Evolutionary conservation across 2,329 filamentous ascomycete genomes (phyloP).

Genomic region (Colletotrichum trifolii): DNA sequence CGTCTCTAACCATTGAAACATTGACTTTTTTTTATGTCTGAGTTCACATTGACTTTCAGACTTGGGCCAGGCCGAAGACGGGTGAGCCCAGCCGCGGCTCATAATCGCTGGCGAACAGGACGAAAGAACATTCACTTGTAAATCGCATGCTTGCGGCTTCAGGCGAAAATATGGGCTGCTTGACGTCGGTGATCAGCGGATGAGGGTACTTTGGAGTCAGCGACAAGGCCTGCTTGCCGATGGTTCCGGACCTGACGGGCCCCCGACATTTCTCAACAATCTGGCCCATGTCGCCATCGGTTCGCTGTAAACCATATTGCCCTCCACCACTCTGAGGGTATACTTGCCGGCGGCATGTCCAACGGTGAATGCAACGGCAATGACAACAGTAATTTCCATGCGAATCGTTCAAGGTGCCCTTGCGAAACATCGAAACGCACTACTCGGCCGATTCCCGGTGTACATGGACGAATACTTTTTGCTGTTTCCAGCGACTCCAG

Average conservation of each 20-base stretch:
- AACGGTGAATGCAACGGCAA: too few species aligned
- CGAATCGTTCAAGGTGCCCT: background rate
- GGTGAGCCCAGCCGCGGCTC: background rate
- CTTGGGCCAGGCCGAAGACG: background rate
- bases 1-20: constrained; percentile 8
- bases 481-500: constrained; percentile 3
- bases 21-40: background rate
- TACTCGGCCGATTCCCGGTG: constrained; percentile 18
- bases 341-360: too few species aligned
- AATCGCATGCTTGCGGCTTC: background rate
- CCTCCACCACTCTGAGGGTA: too few species aligned
- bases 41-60: background rate
- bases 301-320: background rate
- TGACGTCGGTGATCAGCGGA: constrained; percentile 35
- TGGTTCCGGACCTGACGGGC: constrained; percentile 15
- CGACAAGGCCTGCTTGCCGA: constrained; percentile 24
- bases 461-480: background rate
- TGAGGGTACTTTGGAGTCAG: constrained; percentile 12
- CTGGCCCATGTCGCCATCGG: background rate
- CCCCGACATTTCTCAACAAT: background rate
- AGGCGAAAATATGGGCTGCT: constrained; percentile 13
- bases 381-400: background rate
- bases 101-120: background rate
- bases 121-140: background rate
- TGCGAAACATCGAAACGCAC: constrained; percentile 1